These are phyloP conservation scores for Purpureocillium takamizusanense DNA, from an alignment of 2,329 filamentous ascomycete species.

Conservation along the genomic window DNA sequence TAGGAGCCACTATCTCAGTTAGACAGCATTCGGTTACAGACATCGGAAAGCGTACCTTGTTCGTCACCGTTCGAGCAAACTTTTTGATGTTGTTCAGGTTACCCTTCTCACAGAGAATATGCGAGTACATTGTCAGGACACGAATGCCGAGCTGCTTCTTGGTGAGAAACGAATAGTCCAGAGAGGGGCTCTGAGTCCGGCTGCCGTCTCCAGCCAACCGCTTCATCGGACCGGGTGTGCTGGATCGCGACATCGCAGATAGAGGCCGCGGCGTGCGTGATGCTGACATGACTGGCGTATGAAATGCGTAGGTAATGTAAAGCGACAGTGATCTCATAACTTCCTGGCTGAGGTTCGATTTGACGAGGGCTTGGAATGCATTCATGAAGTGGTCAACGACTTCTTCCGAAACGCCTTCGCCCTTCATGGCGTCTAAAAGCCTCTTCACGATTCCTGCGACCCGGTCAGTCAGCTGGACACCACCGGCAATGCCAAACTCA, in stretches of 20 bases:
- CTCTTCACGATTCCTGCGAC: conserved; percentile 74
- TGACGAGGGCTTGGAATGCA: conserved; percentile 71
- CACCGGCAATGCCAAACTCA: conserved; percentile 35
- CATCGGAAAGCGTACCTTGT: conserved; percentile 54
- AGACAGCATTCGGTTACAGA: conserved; percentile 2
- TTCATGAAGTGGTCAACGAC: conserved; percentile 68
- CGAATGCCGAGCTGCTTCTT: conserved; percentile 65
- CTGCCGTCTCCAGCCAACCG: conserved; percentile 27
- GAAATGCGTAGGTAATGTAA: conserved; percentile 88
- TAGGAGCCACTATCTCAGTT: conserved; percentile 62
- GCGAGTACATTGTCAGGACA: conserved; percentile 68
- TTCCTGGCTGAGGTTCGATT: conserved; percentile 73
- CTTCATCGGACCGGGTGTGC: conserved; percentile 28
- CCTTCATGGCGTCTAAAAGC: conserved; percentile 82
- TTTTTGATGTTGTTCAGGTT: conserved; percentile 66
- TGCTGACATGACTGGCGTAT: conserved; percentile 42
- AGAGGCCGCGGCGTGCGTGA: conserved; percentile 42
- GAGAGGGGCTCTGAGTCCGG: conserved; percentile 17
- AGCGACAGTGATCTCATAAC: conserved; percentile 79
- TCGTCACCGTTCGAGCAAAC: conserved; percentile 90
- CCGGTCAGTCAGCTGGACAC: conserved; percentile 5
- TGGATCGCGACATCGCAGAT: conserved; percentile 28
- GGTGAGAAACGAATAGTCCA: conserved; percentile 33
- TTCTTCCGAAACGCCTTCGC: conserved; percentile 64
- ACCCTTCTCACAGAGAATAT: conserved; percentile 65